These are phyloP conservation scores for Populus hybrid DNA, from an alignment of 441 rosid species.

Conservation along the genomic window DNA sequence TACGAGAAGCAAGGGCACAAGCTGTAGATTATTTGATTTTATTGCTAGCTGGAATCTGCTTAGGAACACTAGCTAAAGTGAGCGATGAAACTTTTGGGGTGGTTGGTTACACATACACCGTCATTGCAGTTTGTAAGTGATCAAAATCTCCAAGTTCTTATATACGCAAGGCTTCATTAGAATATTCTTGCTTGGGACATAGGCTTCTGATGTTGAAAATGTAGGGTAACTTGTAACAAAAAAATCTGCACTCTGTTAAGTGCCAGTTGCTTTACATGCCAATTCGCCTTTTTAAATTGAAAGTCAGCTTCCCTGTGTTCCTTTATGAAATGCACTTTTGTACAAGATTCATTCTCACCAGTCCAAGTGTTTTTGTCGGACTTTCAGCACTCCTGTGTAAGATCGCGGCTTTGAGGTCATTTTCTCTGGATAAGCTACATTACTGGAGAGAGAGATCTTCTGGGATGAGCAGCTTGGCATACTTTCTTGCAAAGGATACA, in stretches of 20 bases:
- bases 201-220: not conserved
- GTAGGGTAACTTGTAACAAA: not conserved
- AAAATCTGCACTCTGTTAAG: not conserved
- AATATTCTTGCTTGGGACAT: not conserved
- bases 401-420: constrained; percentile 89
- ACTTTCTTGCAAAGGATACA: constrained; percentile 88
- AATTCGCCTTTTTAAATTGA: not conserved
- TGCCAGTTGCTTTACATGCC: not conserved
- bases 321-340: not conserved
- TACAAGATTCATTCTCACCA: constrained; percentile 7
- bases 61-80: constrained; percentile 95
- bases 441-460: constrained; percentile 90
- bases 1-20: constrained; percentile 78
- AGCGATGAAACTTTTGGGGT: constrained; percentile 91
- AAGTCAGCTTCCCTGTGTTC: not conserved
- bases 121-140: constrained; percentile 95
- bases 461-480: constrained; percentile 92
- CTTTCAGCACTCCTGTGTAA: constrained; percentile 81
- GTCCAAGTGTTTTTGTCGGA: not conserved
- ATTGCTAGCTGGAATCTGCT: constrained; percentile 90
- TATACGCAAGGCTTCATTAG: not conserved
- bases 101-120: constrained; percentile 89
- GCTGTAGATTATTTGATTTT: constrained; percentile 87
- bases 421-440: constrained; percentile 82
- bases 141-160: not conserved